Percentiles rank a stretch among this genome's conserved stretches.
phyloP scores from a whole-genome alignment of 2,329 filamentous ascomycete species.

The Aspergillus neoniger region DNA sequence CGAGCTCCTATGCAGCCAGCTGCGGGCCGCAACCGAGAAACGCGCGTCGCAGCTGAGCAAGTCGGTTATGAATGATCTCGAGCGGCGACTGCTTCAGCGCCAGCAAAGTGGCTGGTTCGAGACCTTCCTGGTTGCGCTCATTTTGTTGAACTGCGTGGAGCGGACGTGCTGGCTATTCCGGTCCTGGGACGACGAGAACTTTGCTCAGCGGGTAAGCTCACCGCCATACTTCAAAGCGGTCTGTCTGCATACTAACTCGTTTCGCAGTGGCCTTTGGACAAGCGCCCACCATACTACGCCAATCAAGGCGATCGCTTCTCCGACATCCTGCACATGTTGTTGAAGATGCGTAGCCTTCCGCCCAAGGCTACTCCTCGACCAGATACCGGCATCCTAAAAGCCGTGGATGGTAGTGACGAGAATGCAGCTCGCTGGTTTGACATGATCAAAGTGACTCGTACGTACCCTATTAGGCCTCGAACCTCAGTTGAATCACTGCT shows the following conservation, averaged over 20 bases:
- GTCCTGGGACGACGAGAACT: conserved; percentile 51
- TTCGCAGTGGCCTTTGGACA: conserved; percentile 56
- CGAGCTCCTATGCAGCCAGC: conserved; percentile 54
- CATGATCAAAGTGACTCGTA: conserved; percentile 43
- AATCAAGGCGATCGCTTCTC: conserved; percentile 61
- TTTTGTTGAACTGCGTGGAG: conserved; percentile 61
- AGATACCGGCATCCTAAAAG: conserved; percentile 42
- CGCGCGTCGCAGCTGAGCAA: conserved; percentile 56
- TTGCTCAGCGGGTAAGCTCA: conserved; percentile 36
- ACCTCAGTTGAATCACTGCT: no score
- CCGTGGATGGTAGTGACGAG: conserved; percentile 42
- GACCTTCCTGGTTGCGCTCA: conserved; percentile 61
- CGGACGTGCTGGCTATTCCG: conserved; percentile 61
- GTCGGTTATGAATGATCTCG: conserved; percentile 60
- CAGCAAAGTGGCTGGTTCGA: conserved; percentile 60
- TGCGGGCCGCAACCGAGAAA: conserved; percentile 58
- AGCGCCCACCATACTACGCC: conserved; percentile 53
- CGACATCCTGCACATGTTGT: conserved; percentile 58
- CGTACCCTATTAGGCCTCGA: conserved; percentile 18
- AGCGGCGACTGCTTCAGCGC: conserved; percentile 60
- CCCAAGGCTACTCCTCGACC: conserved; percentile 42
- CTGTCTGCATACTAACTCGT: conserved; percentile 1
- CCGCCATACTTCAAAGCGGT: not conserved
- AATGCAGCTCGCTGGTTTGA: conserved; percentile 46
- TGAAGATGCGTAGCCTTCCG: conserved; percentile 58